Base-by-base conservation (phyloP, 352 stramenopile genomes). In the Phytopythium mirpurense region DNA sequence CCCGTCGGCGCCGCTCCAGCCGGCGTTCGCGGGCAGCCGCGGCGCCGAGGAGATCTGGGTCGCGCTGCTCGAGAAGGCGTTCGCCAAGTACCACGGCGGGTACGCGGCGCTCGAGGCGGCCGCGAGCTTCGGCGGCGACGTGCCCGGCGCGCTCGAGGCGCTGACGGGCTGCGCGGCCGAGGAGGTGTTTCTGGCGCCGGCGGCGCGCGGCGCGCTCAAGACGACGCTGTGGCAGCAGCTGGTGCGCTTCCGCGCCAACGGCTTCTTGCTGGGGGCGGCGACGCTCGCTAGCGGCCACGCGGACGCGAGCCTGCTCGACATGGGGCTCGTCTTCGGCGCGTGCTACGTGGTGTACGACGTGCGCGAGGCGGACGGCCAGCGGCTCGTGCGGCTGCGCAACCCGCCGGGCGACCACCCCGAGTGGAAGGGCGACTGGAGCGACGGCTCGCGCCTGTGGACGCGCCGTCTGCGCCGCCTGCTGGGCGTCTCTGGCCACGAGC, bases 401-500 rank as follows among this genome's bases (percentile, higher is more conserved):
- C 90, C 93, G 3, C 95, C 91, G 50, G 88, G 92, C 40, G 90
- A 97, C 58, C 86, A 97, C 57, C 72, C 72, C 47, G 86, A 96
- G 65, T 98, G 93, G 93, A 88, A 87, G 57, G 92, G 92, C 21
- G 90, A 98, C 65, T 98, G 93, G 93, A 94, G 86, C 59, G 88
- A 97, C 72, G 63, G 67, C 51, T 97, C 88, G 23, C 68, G 74
- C 40, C 78, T 97, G 29, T 98, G 93, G 93, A 98, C 81, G 57
- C 87, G 86, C 8, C 74, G 88, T 3, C 73, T 96, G 14, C 92
- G 91, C 58, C 83, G 87, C 48, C 82, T 88, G 42, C 67, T 97
- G 18, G 56, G 64, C 5, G 74, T 78, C 59, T 68, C 53, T 3
- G 65, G 80, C 12, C 73, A 65, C 31, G 80, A 93, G 44, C 77